Base-by-base conservation (phyloP, 1,284 basidiomycete species). In the Ustilago trichophora region DNA sequence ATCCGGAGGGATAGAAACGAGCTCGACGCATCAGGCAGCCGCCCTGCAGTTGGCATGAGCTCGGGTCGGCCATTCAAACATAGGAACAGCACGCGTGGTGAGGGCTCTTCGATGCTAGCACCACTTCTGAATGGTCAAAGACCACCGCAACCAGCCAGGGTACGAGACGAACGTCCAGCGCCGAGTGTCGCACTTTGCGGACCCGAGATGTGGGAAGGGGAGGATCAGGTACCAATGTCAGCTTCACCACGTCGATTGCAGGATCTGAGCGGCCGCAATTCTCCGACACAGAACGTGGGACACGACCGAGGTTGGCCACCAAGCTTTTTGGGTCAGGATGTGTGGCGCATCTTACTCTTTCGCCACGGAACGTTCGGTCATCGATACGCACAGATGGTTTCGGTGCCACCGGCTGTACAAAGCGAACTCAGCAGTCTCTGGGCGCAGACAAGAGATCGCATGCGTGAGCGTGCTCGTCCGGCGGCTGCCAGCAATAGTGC, bases 321-420 rank as follows among this genome's bases (percentile, higher is more conserved):
- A 5, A 68, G 65, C 49, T 68, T 68, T 25, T 24, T 68, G 11
- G 65, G 65, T 10, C 53, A 54, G 18, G 57, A 68, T n/a, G 65
- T 49, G 3, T 68, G 65, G 65, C 26, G 65, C 1, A 37, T 68
- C 3, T 11, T 68, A 29, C 58, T 68, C 5, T 68, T 68, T 41
- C 53, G 58, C 2, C 65, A 68, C n/a, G 65, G 65, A 12, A 57
- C 55, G 0, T 52, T 56, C 15, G 65, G 65, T 1, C 26, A 49
- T 12, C 42, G 65, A 8, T 68, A 45, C 19, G 65, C 57, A 3
- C 65, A 68, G 44, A 41, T 62, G 27, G 54, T 51, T 0, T 68
- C 65, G 25, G 26, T 68, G 0, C 65, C 65, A 11, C 53, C 65
- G 7, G 34, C 42, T 6, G 52, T 59, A 18, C 65, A 68, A 29